Base-by-base conservation (phyloP, 2,329 filamentous ascomycete species). In the Cytospora piceae region DNA sequence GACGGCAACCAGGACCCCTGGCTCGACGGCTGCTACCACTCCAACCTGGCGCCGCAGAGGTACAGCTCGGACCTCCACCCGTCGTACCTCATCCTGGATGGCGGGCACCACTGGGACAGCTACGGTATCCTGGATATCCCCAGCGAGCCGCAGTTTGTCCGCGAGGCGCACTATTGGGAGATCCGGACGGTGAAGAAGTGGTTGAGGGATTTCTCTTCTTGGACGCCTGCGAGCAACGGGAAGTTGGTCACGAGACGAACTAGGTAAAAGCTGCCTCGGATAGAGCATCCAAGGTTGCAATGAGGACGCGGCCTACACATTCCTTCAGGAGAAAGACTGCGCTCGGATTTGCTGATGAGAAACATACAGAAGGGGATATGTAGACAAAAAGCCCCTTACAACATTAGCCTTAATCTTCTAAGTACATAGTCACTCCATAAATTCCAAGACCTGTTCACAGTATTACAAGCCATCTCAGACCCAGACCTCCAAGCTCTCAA, bases 1-100 rank as follows among this genome's bases (percentile, higher is more conserved):
- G 83, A 85, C 67, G 83, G 83, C 12, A 76, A 79, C 68, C 77
- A 78, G 59, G 83, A 86, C 69, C 80, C 83, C 12, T 85, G 83
- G 83, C 75, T 81, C 5, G 82, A 82, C 58, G 68, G 83, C 3
- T 83, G 80, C 70, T 85, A 82, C 68, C 83, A 85, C 66, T 82
- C 81, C 0, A 74, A 77, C 53, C 70, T 78, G 17, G 80, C 78
- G 3, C 74, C 78, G 6, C 72, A 73, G 6, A 72, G 77, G 8
- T 72, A 75, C 5, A 75, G 75, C 11, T 76, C 77, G 0, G 78
- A 83, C 63, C 74, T 81, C n/a, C 77, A 81, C 65, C 81, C 83
- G 0, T 80, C 82, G 61, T 77, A 80, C 61, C 72, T 85, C 22
- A 84, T 85, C 66, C 77, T 79, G 0, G 82, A 82, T 1, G 79